Conservation (phyloP, 371 early-diverging fungal genomes). For the Chytridiales sp. region DNA sequence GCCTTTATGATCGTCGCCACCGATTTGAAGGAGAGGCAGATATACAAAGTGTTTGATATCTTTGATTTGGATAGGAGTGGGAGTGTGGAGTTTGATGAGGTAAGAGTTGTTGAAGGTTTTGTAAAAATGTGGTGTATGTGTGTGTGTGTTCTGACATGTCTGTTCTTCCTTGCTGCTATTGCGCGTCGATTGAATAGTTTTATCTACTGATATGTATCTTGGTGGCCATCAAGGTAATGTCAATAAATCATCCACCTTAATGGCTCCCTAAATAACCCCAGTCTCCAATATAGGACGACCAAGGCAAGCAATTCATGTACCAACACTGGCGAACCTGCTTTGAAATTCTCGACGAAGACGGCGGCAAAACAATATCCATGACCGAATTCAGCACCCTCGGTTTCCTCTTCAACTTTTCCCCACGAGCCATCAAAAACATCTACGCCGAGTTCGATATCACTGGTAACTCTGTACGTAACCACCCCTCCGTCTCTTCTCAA, state of each 20-base stretch:
- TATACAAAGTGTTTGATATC: slow-evolving; percentile 47
- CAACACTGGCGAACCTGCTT: slow-evolving; percentile 54
- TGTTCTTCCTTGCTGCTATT: not conserved
- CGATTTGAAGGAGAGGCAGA: slow-evolving; percentile 36
- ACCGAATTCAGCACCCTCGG: slow-evolving; percentile 50
- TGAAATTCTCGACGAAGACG: slow-evolving; percentile 52
- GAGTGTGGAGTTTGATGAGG: slow-evolving; percentile 50
- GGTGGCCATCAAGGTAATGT: slow-evolving; percentile 42
- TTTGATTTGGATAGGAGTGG: slow-evolving; percentile 49
- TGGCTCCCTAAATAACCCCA: not conserved
- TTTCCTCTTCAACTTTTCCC: slow-evolving; percentile 46
- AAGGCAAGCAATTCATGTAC: slow-evolving; percentile 49
- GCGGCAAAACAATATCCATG: slow-evolving; percentile 44
- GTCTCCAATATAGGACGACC: slow-evolving; percentile 27
- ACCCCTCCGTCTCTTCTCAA: not conserved
- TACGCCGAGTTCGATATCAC: slow-evolving; percentile 48
- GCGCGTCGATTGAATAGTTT: slow-evolving; percentile 29
- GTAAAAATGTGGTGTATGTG: not conserved
- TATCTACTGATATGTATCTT: slow-evolving; percentile 49
- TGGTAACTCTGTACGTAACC: slow-evolving; percentile 36
- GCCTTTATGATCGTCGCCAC: slow-evolving; percentile 39
- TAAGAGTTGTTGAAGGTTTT: not conserved
- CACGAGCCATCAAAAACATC: slow-evolving; percentile 39
- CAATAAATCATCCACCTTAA: not conserved
- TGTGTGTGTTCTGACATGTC: not conserved